Base-by-base conservation (phyloP, 1,284 basidiomycete species). In the Coniophora puteana region DNA sequence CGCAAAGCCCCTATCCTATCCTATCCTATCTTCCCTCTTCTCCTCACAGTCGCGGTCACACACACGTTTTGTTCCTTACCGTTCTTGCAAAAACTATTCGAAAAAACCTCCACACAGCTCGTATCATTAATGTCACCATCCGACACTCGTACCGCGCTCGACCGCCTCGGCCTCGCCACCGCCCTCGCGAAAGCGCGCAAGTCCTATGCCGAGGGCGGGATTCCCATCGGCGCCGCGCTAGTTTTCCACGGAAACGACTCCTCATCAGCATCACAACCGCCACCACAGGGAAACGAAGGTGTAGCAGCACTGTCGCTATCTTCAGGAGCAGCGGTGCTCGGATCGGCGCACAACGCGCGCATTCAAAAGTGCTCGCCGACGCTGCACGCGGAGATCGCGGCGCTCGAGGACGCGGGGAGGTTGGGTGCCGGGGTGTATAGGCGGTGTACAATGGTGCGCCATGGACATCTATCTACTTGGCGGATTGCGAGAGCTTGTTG, bases 221-320 rank as follows among this genome's bases (percentile, higher is more conserved):
- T 81, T 24, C 80, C 79, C 4, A 81, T 83, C 48, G 78, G 80
- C 13, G 68, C 72, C 11, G 68, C 66, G 4, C 58, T 79, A 25
- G 48, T 76, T 37, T 55, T 60, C 33, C 58, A 63, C 18, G 53
- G 41, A 3, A n/a, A n/a, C n/a, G n/a, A n/a, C n/a, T n/a, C n/a
- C n/a, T n/a, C n/a, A n/a, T n/a, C n/a, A n/a, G n/a, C n/a, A n/a
- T 43, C 45, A 32, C 41, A 26, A 17, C 38, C 16, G 10, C 29
- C 38, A 33, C 31, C n/a, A 7, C 32, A n/a, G 29, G 18, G 24
- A 42, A n/a, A n/a, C n/a, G n/a, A n/a, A n/a, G n/a, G n/a, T n/a
- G n/a, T n/a, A n/a, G n/a, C n/a, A n/a, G 41, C 45, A 32, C 41
- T 27, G 17, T 38, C 16, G 10, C 29, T 38, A 33, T 30, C n/a